A percentile compares a stretch with the other conserved stretches of the same genome.
Conservation (phyloP, 1,284 basidiomycete species). For the Ganoderma lingzhi region DNA sequence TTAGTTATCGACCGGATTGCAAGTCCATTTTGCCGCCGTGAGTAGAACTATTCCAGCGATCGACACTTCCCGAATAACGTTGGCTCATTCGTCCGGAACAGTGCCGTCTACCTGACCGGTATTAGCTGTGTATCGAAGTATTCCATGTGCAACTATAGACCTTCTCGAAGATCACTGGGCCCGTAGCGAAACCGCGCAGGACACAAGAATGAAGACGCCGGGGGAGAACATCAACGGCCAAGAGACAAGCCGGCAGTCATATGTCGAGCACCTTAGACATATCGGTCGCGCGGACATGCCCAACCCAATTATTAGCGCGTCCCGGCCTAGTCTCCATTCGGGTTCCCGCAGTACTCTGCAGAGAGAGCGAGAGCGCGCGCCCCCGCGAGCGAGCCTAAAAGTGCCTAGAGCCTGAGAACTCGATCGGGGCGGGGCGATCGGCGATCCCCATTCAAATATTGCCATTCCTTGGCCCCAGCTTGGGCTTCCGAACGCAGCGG, state of each 20-base stretch:
- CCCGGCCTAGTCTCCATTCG: background rate
- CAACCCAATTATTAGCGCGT: background rate
- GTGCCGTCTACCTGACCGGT: background rate
- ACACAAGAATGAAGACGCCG: background rate
- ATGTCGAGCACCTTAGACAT: background rate
- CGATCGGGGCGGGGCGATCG: conserved; percentile 2
- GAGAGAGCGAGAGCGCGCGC: background rate
- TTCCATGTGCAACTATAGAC: background rate
- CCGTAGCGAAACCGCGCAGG: background rate
- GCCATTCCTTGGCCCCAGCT: background rate
- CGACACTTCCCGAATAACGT: background rate
- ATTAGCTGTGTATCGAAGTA: background rate
- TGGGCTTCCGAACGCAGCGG: background rate
- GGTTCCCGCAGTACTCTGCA: background rate
- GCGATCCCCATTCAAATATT: background rate
- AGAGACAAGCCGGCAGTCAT: conserved; percentile 2
- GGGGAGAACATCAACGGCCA: background rate
- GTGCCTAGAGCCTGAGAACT: background rate
- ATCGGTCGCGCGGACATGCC: background rate
- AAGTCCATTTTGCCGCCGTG: background rate
- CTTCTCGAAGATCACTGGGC: background rate
- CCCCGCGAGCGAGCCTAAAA: background rate
- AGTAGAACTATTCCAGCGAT: background rate
- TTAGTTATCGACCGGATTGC: background rate
- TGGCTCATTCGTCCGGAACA: background rate